Conservation (phyloP, 163 green algal genomes). For the Coccomyxa subellipsoidea region DNA sequence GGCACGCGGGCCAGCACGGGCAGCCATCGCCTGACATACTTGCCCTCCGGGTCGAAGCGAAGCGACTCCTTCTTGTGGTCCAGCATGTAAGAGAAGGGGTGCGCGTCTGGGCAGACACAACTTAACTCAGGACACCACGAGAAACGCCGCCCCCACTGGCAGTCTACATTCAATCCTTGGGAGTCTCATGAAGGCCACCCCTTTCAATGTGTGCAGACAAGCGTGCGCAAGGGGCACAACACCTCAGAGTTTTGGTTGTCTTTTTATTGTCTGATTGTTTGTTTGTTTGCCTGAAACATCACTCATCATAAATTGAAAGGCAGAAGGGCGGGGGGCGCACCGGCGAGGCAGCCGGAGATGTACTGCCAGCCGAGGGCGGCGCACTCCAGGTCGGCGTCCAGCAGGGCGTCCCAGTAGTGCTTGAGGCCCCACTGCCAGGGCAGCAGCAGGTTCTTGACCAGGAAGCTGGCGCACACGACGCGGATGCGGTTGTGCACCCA, state of each 20-base stretch:
- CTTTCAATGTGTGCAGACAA: too few relatives aligned
- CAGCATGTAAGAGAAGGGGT: slow-evolving; percentile 76
- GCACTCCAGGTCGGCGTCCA: slow-evolving; percentile 91
- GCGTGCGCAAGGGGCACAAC: too few relatives aligned
- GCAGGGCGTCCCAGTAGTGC: slow-evolving; percentile 89
- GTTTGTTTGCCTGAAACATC: background rate
- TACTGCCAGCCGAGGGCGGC: slow-evolving; percentile 95
- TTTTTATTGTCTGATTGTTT: too few relatives aligned
- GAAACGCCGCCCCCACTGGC: too few relatives aligned
- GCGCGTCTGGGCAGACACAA: slow-evolving; percentile 52
- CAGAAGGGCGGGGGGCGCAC: slow-evolving; percentile 21
- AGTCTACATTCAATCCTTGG: too few relatives aligned
- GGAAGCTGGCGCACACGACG: slow-evolving; percentile 63
- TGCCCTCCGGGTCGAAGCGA: slow-evolving; percentile 80
- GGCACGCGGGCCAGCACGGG: slow-evolving; percentile 81
- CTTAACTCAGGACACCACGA: background rate
- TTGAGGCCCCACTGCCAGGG: slow-evolving; percentile 98
- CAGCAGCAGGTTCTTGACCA: slow-evolving; percentile 92
- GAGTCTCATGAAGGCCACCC: too few relatives aligned
- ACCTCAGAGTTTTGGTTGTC: too few relatives aligned
- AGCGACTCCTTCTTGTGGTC: slow-evolving; percentile 57
- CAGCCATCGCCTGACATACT: slow-evolving; percentile 86
- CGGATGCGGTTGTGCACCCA: slow-evolving; percentile 73
- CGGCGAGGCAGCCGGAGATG: slow-evolving; percentile 75
- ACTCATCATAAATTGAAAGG: background rate